A percentile compares a stretch with the other conserved stretches of the same genome.
Conservation (phyloP, 2,329 filamentous ascomycete species). For the Helminthosporium solani region DNA sequence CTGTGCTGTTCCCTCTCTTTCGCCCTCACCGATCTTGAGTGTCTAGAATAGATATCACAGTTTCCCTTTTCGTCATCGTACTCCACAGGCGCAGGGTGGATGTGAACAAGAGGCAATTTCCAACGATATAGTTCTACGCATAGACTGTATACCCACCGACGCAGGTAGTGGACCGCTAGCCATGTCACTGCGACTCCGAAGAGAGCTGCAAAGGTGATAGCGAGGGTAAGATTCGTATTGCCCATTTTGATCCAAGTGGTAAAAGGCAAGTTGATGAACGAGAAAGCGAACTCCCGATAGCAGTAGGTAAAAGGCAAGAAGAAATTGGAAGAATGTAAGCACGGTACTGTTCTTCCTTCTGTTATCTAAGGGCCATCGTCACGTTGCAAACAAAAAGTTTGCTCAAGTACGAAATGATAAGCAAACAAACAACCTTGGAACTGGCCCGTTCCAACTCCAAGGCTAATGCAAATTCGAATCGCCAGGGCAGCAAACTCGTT, state of each 20-base stretch:
- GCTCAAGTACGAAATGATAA: too few species aligned
- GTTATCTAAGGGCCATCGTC: too few species aligned
- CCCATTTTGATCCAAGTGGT: constrained; percentile 15
- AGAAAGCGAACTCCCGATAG: too few species aligned
- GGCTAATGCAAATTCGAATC: too few species aligned
- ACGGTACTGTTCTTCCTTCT: too few species aligned
- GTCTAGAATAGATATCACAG: neutral
- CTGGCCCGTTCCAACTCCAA: too few species aligned
- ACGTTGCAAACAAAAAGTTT: too few species aligned
- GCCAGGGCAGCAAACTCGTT: too few species aligned
- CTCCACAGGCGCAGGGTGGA: constrained; percentile 1
- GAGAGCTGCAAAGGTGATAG: constrained; percentile 20
- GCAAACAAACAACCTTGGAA: too few species aligned
- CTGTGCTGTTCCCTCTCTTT: neutral
- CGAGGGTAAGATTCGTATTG: constrained; percentile 16
- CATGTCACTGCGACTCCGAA: constrained; percentile 24
- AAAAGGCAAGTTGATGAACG: too few species aligned
- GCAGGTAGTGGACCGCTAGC: constrained; percentile 17
- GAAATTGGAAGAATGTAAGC: too few species aligned
- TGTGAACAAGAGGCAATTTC: constrained; percentile 13
- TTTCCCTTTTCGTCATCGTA: constrained; percentile 3
- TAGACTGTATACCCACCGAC: constrained; percentile 17
- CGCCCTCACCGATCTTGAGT: constrained; percentile 2
- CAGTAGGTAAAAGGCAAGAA: too few species aligned
- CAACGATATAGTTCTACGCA: constrained; percentile 21